A percentile compares a stretch with the other conserved stretches of the same genome.
phyloP scores from a whole-genome alignment of 2,329 filamentous ascomycete genomes.

The Tolypocladium paradoxum region DNA sequence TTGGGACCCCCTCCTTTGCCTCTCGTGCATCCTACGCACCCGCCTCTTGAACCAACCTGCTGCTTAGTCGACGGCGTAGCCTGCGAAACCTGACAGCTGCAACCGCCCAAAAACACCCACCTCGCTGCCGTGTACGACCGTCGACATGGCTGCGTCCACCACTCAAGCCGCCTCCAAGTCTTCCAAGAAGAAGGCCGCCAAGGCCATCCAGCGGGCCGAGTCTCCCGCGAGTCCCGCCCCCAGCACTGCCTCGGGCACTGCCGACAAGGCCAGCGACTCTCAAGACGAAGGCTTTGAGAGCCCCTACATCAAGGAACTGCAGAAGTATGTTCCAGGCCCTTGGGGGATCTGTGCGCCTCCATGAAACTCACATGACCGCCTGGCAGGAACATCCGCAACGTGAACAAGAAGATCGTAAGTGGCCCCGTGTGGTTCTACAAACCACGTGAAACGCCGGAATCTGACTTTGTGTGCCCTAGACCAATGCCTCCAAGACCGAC shows the following conservation, averaged over 20 bases:
- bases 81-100: not conserved
- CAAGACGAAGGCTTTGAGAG: slow-evolving; percentile 57
- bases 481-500: slow-evolving; percentile 63
- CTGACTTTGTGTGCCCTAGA: slow-evolving; percentile 28
- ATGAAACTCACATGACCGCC: not conserved
- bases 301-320: slow-evolving; percentile 74
- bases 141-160: slow-evolving; percentile 50
- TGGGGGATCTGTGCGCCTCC: too few relatives aligned
- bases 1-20: not conserved
- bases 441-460: not conserved
- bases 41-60: not conserved
- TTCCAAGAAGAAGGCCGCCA: slow-evolving; percentile 55
- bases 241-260: slow-evolving; percentile 31
- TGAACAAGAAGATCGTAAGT: slow-evolving; percentile 89
- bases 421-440: not conserved
- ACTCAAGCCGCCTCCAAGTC: slow-evolving; percentile 53
- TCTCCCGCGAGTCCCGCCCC: slow-evolving; percentile 48
- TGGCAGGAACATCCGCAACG: slow-evolving; percentile 73
- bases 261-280: slow-evolving; percentile 43
- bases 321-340: slow-evolving; percentile 55
- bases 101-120: not conserved
- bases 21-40: not conserved
- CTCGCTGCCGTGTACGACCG: slow-evolving; percentile 2
- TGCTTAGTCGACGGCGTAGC: not conserved
- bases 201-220: slow-evolving; percentile 38